A percentile compares a stretch with the other conserved stretches of the same genome.
Conservation (phyloP, 441 rosid genomes). For the Biscutella laevigata region DNA sequence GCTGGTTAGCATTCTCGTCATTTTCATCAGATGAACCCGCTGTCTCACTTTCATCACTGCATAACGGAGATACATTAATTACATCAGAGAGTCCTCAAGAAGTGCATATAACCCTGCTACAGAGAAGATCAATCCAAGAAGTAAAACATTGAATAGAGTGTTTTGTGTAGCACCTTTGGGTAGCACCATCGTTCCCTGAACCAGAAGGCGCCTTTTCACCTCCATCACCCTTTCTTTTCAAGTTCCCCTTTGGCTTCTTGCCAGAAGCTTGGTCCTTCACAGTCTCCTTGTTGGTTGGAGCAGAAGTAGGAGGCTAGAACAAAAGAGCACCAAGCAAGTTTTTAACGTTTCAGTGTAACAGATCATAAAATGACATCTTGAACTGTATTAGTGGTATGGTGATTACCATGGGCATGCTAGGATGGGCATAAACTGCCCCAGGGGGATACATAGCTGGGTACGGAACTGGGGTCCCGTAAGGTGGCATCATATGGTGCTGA, state of each 20-base stretch:
- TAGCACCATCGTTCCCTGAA: constrained; percentile 80
- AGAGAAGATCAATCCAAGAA: neutral
- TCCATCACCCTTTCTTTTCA: constrained; percentile 45
- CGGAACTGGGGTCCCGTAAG: constrained; percentile 92
- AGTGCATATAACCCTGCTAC: neutral
- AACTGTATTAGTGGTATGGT: too few species aligned
- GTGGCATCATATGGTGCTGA: constrained; percentile 87
- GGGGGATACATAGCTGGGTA: constrained; percentile 87
- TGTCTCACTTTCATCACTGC: constrained; percentile 82
- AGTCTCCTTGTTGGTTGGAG: constrained; percentile 36
- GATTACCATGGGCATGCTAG: constrained; percentile 73
- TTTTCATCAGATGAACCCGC: constrained; percentile 90
- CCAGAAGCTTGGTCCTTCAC: constrained; percentile 43
- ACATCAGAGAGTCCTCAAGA: neutral
- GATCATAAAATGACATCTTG: too few species aligned
- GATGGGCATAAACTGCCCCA: constrained; percentile 86
- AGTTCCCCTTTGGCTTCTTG: constrained; percentile 56
- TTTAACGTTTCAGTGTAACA: neutral
- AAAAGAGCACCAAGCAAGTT: neutral
- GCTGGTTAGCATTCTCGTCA: constrained; percentile 62
- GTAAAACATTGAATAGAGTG: neutral
- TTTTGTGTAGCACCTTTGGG: constrained; percentile 56
- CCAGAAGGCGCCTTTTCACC: constrained; percentile 65
- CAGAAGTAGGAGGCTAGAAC: constrained; percentile 46
- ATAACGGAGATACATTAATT: constrained; percentile 3